These are phyloP conservation scores for Mycena sanguinolenta DNA, from an alignment of 768 basidiomycete species.

Conservation along the genomic window DNA sequence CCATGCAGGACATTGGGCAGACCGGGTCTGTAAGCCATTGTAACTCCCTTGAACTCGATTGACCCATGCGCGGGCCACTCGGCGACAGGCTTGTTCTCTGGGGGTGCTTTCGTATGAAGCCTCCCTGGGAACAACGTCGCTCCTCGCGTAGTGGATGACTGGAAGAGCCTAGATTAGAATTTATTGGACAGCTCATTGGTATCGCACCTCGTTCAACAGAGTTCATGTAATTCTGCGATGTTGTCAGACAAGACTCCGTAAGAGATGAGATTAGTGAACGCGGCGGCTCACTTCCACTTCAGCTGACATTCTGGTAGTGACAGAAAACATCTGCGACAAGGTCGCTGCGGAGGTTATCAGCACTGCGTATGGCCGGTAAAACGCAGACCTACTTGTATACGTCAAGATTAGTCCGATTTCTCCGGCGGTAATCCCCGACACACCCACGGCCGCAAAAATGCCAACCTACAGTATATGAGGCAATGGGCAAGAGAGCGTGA, in stretches of 20 bases:
- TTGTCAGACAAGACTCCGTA: neutral
- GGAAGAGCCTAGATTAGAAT: neutral
- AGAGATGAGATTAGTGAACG: neutral
- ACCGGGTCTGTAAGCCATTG: slow-evolving; percentile 75
- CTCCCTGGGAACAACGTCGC: slow-evolving; percentile 41
- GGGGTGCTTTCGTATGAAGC: slow-evolving; percentile 38
- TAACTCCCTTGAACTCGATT: slow-evolving; percentile 71
- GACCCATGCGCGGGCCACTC: slow-evolving; percentile 20
- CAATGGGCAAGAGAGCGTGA: no score
- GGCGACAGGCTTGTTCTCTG: neutral
- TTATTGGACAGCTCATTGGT: neutral
- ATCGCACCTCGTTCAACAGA: slow-evolving; percentile 68
- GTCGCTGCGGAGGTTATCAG: slow-evolving; percentile 56
- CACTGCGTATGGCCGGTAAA: no score
- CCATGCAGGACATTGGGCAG: slow-evolving; percentile 66
- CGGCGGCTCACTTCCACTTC: no score
- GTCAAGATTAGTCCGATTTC: slow-evolving; percentile 82
- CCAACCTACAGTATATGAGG: no score
- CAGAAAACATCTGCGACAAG: no score
- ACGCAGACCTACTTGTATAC: slow-evolving; percentile 74
- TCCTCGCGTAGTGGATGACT: slow-evolving; percentile 69
- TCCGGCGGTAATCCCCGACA: slow-evolving; percentile 72
- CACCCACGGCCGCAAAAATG: slow-evolving; percentile 70
- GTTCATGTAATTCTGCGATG: slow-evolving; percentile 71
- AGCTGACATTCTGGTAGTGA: no score